phyloP scores from a whole-genome alignment of 23 red algal species.

The Gracilaria domingensis region DNA sequence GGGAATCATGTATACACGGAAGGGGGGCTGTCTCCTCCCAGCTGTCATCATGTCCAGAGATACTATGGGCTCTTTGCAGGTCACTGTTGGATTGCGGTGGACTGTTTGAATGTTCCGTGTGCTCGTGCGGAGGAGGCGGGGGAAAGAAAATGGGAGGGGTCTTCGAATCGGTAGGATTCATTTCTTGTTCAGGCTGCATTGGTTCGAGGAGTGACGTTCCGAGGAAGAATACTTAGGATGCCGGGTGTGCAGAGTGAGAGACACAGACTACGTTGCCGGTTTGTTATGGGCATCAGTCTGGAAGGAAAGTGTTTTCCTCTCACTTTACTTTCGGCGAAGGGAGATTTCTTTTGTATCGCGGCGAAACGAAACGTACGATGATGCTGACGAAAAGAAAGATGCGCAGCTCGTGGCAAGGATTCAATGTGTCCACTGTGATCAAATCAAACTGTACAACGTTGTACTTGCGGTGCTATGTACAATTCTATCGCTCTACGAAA shows the following conservation, averaged over 20 bases:
- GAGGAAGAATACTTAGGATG: background rate
- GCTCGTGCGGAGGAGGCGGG: background rate
- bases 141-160: background rate
- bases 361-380: background rate
- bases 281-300: background rate
- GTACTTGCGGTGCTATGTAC: background rate
- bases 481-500: background rate
- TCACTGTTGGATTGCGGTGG: background rate
- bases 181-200: background rate
- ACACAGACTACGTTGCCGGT: background rate
- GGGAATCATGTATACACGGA: background rate
- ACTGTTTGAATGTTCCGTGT: slow-evolving; percentile 12
- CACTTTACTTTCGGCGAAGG: background rate
- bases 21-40: background rate
- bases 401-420: too few species aligned
- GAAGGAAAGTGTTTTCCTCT: background rate
- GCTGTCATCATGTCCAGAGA: slow-evolving; percentile 6
- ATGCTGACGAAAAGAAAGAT: too few species aligned
- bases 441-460: background rate
- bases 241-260: background rate
- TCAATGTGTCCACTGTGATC: background rate
- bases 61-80: background rate
- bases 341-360: too few species aligned
- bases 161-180: slow-evolving; percentile 2
- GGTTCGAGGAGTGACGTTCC: background rate